Evolutionary conservation across 306 rosid species (phyloP).

Genomic region (Trichosanthes cucumerina): DNA sequence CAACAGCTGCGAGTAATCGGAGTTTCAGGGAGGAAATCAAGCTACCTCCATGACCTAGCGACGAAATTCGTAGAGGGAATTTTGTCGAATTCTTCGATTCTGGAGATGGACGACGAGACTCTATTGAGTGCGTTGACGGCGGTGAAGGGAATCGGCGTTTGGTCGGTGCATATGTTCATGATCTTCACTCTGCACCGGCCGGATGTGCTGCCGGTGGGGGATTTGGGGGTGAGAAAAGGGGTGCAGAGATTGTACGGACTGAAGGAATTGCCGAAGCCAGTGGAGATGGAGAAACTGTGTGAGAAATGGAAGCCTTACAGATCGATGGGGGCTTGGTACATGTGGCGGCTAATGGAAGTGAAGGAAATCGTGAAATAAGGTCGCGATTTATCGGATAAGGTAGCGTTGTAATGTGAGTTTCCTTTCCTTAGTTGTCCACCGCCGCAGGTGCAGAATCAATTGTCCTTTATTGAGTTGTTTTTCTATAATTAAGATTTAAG

Average conservation of each 20-base stretch:
- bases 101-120: constrained; percentile 60
- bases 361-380: constrained; percentile 23
- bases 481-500: too few species aligned
- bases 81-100: constrained; percentile 42
- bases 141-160: constrained; percentile 73
- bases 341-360: constrained; percentile 67
- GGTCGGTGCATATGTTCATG: constrained; percentile 94
- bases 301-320: constrained; percentile 76
- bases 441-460: too few species aligned
- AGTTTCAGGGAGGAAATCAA: constrained; percentile 65
- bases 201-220: constrained; percentile 74
- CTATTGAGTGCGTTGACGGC: constrained; percentile 27
- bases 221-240: constrained; percentile 64
- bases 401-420: too few species aligned
- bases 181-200: constrained; percentile 60
- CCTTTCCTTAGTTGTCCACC: too few species aligned
- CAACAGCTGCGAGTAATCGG: constrained; percentile 40
- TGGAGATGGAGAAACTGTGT: constrained; percentile 51
- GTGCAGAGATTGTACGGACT: constrained; percentile 53
- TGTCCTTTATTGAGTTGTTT: too few species aligned
- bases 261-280: constrained; percentile 48
- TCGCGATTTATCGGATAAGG: background rate
- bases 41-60: constrained; percentile 55
- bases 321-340: constrained; percentile 68
- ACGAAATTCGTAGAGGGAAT: constrained; percentile 36